A percentile compares a stretch with the other conserved stretches of the same genome.
These are phyloP conservation scores for Ambrosiella xylebori DNA, from an alignment of 2,329 filamentous ascomycete genomes.

Conservation along the genomic window DNA sequence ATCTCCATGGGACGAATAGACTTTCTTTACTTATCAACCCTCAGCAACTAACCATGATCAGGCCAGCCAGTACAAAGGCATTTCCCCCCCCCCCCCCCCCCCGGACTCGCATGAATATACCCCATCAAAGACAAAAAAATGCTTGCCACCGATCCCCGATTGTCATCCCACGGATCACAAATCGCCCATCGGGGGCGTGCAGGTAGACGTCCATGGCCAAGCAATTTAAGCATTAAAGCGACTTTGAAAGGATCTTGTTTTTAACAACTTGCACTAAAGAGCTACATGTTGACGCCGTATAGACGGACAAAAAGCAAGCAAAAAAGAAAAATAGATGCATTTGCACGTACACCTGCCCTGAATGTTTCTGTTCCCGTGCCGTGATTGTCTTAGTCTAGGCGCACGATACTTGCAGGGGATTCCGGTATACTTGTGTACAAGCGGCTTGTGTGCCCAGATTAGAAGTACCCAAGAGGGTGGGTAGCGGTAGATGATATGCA, in stretches of 20 bases:
- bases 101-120: neutral
- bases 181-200: too few relatives aligned
- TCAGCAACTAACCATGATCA: too few relatives aligned
- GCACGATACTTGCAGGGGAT: neutral
- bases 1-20: neutral
- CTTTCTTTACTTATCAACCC: neutral
- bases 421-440: neutral
- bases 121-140: neutral
- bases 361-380: neutral
- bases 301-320: neutral
- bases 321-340: neutral
- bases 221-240: too few relatives aligned
- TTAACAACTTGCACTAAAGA: too few relatives aligned
- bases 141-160: neutral
- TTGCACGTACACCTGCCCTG: neutral
- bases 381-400: neutral
- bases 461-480: neutral
- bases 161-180: neutral
- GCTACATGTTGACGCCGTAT: neutral
- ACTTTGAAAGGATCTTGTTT: too few relatives aligned
- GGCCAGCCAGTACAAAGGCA: too few relatives aligned
- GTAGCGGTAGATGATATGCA: neutral
- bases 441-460: neutral
- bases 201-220: too few relatives aligned
- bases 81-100: too few relatives aligned